phyloP scores from a whole-genome alignment of 495 filamentous ascomycete genomes.

The Cudoniella acicularis region DNA sequence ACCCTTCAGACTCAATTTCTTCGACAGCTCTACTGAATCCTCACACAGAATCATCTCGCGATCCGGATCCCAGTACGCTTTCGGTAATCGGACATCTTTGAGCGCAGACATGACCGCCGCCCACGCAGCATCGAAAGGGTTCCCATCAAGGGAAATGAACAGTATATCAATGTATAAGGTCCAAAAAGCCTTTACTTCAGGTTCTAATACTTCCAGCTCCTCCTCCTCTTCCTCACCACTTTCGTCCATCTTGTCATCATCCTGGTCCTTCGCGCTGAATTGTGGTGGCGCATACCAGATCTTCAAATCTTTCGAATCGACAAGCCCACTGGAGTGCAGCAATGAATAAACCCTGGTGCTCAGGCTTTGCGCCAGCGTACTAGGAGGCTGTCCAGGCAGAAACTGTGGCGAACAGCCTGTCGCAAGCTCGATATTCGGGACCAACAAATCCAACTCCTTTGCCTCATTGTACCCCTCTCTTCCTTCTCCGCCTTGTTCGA shows the following conservation, averaged over 20 bases:
- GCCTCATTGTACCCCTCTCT: constrained; percentile 48
- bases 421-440: constrained; percentile 86
- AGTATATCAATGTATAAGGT: constrained; percentile 88
- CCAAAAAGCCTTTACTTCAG: constrained; percentile 81
- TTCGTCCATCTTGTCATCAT: constrained; percentile 40
- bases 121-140: constrained; percentile 89
- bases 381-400: constrained; percentile 78
- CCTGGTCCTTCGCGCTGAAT: constrained; percentile 29
- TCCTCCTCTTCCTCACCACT: constrained; percentile 36
- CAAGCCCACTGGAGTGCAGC: constrained; percentile 61
- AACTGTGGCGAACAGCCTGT: constrained; percentile 86
- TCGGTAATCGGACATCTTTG: constrained; percentile 70
- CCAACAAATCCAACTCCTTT: constrained; percentile 64
- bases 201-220: constrained; percentile 34
- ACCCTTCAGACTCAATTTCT: constrained; percentile 47
- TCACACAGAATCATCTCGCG: constrained; percentile 74
- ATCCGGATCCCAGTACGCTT: constrained; percentile 83
- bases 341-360: constrained; percentile 72
- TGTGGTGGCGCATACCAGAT: constrained; percentile 62
- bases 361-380: constrained; percentile 74
- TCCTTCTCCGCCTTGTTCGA: background rate
- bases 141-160: constrained; percentile 86
- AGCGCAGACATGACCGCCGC: constrained; percentile 79
- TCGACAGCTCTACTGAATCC: constrained; percentile 44
- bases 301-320: constrained; percentile 59